A percentile compares a stretch with the other conserved stretches of the same genome.
These are phyloP conservation scores for Mycosphaerella sp. DNA, from an alignment of 2,329 filamentous ascomycete genomes.

Conservation along the genomic window DNA sequence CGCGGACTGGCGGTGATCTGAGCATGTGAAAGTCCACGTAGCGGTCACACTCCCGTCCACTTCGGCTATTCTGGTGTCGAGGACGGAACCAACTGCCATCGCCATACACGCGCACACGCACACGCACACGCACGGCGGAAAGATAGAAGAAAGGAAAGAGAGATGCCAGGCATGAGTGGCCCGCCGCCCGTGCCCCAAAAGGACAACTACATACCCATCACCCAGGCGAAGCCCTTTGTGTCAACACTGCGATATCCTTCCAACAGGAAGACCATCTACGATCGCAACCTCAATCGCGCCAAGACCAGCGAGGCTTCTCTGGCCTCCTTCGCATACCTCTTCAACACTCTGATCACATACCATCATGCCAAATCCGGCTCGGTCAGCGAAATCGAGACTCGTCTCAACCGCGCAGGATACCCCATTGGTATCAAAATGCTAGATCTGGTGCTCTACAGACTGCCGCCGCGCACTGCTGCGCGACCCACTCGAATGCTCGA, in stretches of 20 bases:
- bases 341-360: slow-evolving; percentile 94
- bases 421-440: slow-evolving; percentile 89
- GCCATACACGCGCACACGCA: background rate
- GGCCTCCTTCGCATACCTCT: slow-evolving; percentile 90
- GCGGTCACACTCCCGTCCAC: too few relatives aligned
- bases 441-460: slow-evolving; percentile 85
- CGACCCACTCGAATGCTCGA: slow-evolving; percentile 83
- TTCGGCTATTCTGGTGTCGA: too few relatives aligned
- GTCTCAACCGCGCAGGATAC: slow-evolving; percentile 56
- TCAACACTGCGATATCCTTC: slow-evolving; percentile 76
- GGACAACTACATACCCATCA: slow-evolving; percentile 24
- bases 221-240: slow-evolving; percentile 32
- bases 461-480: slow-evolving; percentile 58
- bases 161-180: slow-evolving; percentile 17
- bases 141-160: too few relatives aligned
- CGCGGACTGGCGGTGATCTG: too few relatives aligned
- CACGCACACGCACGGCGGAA: too few relatives aligned
- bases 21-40: background rate
- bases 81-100: background rate
- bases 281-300: slow-evolving; percentile 84
- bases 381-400: slow-evolving; percentile 77
- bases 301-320: slow-evolving; percentile 86
- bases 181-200: slow-evolving; percentile 16
- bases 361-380: slow-evolving; percentile 85
- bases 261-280: slow-evolving; percentile 96